Base-by-base conservation (phyloP, 345 rosid genomes). In the Gossypioides kirkii region DNA sequence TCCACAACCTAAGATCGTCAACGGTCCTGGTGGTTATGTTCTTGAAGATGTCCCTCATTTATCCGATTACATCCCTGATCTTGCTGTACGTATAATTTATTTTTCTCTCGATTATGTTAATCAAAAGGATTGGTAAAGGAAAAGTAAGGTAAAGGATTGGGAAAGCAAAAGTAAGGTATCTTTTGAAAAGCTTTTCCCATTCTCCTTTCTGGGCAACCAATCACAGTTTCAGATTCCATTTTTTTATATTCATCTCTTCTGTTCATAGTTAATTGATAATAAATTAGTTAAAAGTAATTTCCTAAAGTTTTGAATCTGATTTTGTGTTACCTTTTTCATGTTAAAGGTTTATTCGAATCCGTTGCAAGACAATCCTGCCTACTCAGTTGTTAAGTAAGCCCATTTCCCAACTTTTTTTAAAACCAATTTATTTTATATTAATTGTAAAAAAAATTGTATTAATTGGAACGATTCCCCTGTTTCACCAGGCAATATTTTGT, bases 41-140 rank as follows among this genome's bases (percentile, higher is more conserved):
- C 91, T 95, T 17, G 85, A 95, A 75, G 99, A 95, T 72, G 98
- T 95, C 79, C 98, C 99, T 70, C 99, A 92, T 75, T 85, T 95
- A 52, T 45, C 80, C 17, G 98, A 95, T 82, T 92, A 91, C 80
- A 78, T 95, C 38, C 81, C 90, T 13, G 78, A 87, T 79, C 96
- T 90, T 80, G 87, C 97, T 14, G 98, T 95, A 86, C 54, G 84
- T 3, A 20, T 61, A n/a, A 61, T n/a, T 42, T 25, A 8, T 46
- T 8, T 59, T 50, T 10, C 45, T 12, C n/a, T 60, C 17, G 38
- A 26, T 56, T 26, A 47, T 61, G 55, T 60, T 55, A 12, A 32
- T 53, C 49, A 73, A 61, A 61, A 10, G 68, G 45, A 46, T 23
- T 10, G n/a, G 20, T 1, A 23, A 23, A 49, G 28, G 6, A 58